Conservation (phyloP, 768 basidiomycete genomes). For the Cystobasidium onofrii region DNA sequence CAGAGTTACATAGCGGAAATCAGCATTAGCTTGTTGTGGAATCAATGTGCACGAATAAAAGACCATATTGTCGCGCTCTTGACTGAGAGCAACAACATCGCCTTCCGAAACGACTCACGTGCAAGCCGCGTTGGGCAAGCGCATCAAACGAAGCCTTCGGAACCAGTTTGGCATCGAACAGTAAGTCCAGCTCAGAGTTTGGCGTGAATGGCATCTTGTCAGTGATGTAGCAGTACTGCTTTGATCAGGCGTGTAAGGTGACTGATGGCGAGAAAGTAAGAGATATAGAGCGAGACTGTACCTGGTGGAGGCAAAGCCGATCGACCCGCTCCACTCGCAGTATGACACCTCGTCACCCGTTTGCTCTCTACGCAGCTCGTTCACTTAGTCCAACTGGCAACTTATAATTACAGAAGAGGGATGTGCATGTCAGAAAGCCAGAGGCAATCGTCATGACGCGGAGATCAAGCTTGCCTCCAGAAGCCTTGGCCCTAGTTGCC, state of each 20-base stretch:
- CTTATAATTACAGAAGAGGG: too few relatives aligned
- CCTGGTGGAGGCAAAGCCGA: neutral
- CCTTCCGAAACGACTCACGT: neutral
- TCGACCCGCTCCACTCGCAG: neutral
- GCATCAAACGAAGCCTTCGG: neutral
- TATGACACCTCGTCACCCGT: too few relatives aligned
- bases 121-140: neutral
- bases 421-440: neutral
- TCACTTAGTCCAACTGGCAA: too few relatives aligned
- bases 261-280: neutral
- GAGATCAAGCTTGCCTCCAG: neutral
- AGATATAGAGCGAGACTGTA: neutral
- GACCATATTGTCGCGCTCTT: too few relatives aligned
- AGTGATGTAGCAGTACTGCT: neutral
- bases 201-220: neutral
- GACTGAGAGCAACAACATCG: too few relatives aligned
- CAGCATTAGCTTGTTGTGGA: neutral
- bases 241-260: neutral
- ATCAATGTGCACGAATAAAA: too few relatives aligned
- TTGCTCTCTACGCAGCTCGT: too few relatives aligned
- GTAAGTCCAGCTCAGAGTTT: slow-evolving; percentile 3
- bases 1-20: neutral
- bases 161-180: neutral
- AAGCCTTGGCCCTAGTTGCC: neutral
- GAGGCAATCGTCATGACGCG: neutral